Evolutionary conservation across 1,139 yeast species (phyloP).

Genomic region (Nakaseomyces nivariensis): DNA sequence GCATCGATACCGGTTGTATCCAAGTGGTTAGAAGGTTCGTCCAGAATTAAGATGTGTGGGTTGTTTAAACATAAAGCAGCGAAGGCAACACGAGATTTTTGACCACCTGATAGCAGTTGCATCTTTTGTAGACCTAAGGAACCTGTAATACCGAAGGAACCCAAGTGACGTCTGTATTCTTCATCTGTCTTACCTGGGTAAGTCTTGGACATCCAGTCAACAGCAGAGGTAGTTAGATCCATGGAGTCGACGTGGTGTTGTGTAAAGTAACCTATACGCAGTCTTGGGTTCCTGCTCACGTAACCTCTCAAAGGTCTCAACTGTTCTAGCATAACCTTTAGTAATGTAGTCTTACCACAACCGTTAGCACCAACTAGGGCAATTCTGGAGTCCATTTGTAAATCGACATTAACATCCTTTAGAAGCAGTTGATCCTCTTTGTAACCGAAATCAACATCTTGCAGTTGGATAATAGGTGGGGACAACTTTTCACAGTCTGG

Average conservation of each 20-base stretch:
- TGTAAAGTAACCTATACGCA: conserved; percentile 96
- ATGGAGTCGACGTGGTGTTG: conserved; percentile 98
- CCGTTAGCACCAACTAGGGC: conserved; percentile 99
- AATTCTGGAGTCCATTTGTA: conserved; percentile 87
- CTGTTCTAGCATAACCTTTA: conserved; percentile 75
- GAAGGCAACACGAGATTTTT: conserved; percentile 94
- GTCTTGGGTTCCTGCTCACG: conserved; percentile 70
- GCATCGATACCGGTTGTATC: conserved; percentile 98
- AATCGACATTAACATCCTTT: conserved; percentile 74
- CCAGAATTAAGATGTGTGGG: conserved; percentile 89
- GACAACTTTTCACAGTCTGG: conserved; percentile 91
- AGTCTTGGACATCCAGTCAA: conserved; percentile 83
- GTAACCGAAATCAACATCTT: conserved; percentile 82
- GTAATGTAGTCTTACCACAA: conserved; percentile 93
- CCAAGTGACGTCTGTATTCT: conserved; percentile 92
- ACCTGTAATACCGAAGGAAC: conserved; percentile 96
- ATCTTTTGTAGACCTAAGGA: conserved; percentile 86
- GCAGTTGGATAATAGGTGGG: conserved; percentile 88
- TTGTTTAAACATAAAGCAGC: conserved; percentile 84
- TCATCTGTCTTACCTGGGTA: conserved; percentile 94
- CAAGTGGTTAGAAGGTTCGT: conserved; percentile 98
- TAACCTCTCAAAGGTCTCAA: conserved; percentile 64
- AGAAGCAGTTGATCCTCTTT: conserved; percentile 50
- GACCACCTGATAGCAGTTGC: conserved; percentile 91
- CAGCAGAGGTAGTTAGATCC: conserved; percentile 84